phyloP scores from a whole-genome alignment of 805 yeast genomes.

The Saccharomycopsis javanensis region DNA sequence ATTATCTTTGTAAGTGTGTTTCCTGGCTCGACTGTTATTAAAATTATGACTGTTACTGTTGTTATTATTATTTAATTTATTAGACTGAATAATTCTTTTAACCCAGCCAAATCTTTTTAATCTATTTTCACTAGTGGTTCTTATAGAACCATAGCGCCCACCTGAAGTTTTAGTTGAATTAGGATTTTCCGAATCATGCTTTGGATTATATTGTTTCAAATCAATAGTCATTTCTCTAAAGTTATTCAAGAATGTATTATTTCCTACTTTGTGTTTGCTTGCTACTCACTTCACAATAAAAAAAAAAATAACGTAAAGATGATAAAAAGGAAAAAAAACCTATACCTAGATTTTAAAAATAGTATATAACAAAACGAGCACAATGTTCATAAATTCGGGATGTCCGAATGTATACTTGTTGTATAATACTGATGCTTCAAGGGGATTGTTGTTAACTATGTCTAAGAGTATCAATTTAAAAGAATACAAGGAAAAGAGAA shows the following conservation, averaged over 20 bases:
- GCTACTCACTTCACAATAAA: background rate
- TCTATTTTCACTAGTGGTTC: constrained; percentile 1
- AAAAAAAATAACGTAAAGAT: too few relatives aligned
- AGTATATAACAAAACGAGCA: too few relatives aligned
- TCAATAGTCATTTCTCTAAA: background rate
- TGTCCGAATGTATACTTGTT: too few relatives aligned
- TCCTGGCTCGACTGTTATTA: background rate
- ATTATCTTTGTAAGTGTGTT: background rate
- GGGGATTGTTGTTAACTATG: too few relatives aligned
- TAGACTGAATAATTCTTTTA: constrained; percentile 16
- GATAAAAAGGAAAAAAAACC: too few relatives aligned
- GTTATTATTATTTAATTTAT: constrained; percentile 6
- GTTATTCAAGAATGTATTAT: too few relatives aligned
- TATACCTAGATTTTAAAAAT: too few relatives aligned
- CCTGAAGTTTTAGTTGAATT: background rate
- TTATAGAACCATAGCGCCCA: background rate
- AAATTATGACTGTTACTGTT: background rate
- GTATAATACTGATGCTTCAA: too few relatives aligned
- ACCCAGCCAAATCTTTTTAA: constrained; percentile 19
- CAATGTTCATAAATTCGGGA: too few relatives aligned
- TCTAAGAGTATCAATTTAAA: background rate
- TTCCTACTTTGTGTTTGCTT: too few relatives aligned
- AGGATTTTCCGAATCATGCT: background rate
- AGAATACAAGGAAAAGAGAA: background rate
- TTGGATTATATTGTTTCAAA: background rate